Percentiles rank a stretch among this genome's conserved stretches.
Conservation (phyloP, 1,139 yeast species). For the Magnusiomyces ingens region DNA sequence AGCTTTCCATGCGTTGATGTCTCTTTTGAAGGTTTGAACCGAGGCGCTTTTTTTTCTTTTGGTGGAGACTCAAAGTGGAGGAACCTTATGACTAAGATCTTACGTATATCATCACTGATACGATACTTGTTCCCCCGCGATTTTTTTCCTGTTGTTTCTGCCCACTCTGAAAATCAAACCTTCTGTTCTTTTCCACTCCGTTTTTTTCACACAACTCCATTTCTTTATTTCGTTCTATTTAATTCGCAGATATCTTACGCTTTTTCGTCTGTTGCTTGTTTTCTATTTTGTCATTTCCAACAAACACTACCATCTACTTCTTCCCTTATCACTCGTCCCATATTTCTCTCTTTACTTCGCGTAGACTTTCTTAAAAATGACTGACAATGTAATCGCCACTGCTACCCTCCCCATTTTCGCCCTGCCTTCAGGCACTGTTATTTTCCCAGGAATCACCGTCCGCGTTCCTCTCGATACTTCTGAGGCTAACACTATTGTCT, state of each 20-base stretch:
- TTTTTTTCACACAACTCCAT: neutral
- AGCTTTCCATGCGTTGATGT: too few relatives aligned
- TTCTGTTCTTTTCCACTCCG: neutral
- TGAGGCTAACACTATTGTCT: slow-evolving; percentile 15
- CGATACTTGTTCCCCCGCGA: too few relatives aligned
- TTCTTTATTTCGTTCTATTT: neutral
- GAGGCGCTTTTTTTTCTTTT: too few relatives aligned
- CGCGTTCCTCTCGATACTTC: slow-evolving; percentile 16
- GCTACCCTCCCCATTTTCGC: slow-evolving; percentile 18
- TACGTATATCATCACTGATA: too few relatives aligned
- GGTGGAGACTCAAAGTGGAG: too few relatives aligned
- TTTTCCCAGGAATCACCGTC: slow-evolving; percentile 23
- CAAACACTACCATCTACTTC: neutral
- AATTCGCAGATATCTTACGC: neutral
- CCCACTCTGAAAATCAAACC: too few relatives aligned
- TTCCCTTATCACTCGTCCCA: neutral
- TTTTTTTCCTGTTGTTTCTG: too few relatives aligned
- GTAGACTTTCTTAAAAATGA: too few relatives aligned
- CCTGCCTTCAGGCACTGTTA: slow-evolving; percentile 19
- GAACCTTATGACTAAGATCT: too few relatives aligned
- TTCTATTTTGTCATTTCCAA: neutral
- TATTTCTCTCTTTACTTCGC: too few relatives aligned
- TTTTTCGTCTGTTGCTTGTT: neutral
- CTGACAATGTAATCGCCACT: slow-evolving; percentile 2
- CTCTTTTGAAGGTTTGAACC: too few relatives aligned